These are phyloP conservation scores for Artemisia tridentata DNA, from an alignment of 129 eudicot species.

Conservation along the genomic window DNA sequence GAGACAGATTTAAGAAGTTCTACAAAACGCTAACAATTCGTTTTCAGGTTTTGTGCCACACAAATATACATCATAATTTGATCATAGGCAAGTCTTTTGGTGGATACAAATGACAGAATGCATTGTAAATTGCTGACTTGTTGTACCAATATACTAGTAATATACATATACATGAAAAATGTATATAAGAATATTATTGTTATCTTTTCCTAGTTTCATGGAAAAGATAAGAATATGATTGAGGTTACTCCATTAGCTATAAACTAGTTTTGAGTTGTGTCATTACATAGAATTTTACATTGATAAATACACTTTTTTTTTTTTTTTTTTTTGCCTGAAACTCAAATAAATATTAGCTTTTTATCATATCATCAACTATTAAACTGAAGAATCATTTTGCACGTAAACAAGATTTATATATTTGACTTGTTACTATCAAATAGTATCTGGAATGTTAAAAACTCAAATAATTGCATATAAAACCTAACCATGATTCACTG, in stretches of 20 bases:
- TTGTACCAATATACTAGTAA: too few species aligned
- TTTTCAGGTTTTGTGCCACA: too few species aligned
- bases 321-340: neutral
- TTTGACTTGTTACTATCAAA: neutral
- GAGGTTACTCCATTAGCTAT: neutral
- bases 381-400: neutral
- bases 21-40: too few species aligned
- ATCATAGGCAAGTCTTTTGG: too few species aligned
- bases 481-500: conserved; percentile 20
- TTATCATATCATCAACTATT: neutral
- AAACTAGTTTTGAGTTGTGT: conserved; percentile 5
- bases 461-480: conserved; percentile 12
- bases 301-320: neutral
- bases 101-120: too few species aligned
- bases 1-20: too few species aligned
- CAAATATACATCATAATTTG: too few species aligned
- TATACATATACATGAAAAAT: too few species aligned
- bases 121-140: too few species aligned
- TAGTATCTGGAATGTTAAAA: neutral
- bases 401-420: neutral
- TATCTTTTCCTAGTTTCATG: conserved; percentile 1
- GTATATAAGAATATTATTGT: neutral
- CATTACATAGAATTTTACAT: neutral
- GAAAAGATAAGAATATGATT: conserved; percentile 1
- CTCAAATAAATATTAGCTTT: too few species aligned